Evolutionary conservation across 495 filamentous ascomycete species (phyloP).

Genomic region (Xylaria scruposa): DNA sequence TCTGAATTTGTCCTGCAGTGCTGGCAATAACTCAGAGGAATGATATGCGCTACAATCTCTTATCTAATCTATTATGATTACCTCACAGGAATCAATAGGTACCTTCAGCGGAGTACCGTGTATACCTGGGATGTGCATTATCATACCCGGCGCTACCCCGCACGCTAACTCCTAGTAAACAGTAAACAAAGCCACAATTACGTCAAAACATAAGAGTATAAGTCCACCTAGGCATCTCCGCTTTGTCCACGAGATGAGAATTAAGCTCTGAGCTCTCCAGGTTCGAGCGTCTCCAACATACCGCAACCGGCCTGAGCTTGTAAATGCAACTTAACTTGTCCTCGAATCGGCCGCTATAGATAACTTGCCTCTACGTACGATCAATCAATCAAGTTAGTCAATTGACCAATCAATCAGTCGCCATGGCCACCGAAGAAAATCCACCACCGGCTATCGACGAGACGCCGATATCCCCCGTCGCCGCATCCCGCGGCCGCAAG

Average conservation of each 20-base stretch:
- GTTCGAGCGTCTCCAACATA: background rate
- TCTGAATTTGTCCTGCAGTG: too few relatives aligned
- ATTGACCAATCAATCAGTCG: background rate
- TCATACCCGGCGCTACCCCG: constrained; percentile 21
- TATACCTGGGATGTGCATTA: too few relatives aligned
- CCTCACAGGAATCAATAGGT: too few relatives aligned
- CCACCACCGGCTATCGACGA: constrained; percentile 53
- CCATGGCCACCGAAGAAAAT: constrained; percentile 51
- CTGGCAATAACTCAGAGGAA: too few relatives aligned
- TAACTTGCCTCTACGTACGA: background rate
- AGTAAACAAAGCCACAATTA: constrained; percentile 23
- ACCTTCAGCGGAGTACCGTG: too few relatives aligned
- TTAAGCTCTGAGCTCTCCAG: background rate
- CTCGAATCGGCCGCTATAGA: background rate
- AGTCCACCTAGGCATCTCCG: constrained; percentile 15
- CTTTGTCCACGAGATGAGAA: constrained; percentile 2
- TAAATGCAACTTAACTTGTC: background rate
- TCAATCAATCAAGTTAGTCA: background rate
- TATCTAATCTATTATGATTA: too few relatives aligned
- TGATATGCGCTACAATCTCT: too few relatives aligned
- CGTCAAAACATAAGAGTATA: constrained; percentile 17
- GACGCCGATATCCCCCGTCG: constrained; percentile 70
- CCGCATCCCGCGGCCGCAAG: constrained; percentile 65
- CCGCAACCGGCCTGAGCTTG: background rate
- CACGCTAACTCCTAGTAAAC: constrained; percentile 8